Evolutionary conservation across 1,284 basidiomycete species (phyloP).

Genomic region (Malassezia brasiliensis): DNA sequence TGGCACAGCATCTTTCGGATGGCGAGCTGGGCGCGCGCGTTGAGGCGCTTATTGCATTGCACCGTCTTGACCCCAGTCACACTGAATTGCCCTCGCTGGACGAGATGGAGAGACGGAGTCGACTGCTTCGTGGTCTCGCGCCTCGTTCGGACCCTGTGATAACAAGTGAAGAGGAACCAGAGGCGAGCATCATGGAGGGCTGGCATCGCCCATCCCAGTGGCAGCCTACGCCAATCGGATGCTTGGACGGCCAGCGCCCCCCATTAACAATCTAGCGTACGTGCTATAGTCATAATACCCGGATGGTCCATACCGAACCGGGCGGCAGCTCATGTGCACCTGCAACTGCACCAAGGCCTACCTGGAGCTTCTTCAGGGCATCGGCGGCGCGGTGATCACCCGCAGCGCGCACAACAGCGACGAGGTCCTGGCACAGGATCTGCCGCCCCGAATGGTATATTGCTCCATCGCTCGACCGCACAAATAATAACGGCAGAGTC

Average conservation of each 20-base stretch:
- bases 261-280: background rate
- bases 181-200: background rate
- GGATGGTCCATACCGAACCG: slow-evolving; percentile 28
- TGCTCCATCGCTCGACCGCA: slow-evolving; percentile 37
- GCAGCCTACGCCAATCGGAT: slow-evolving; percentile 16
- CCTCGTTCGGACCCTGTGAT: background rate
- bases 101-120: slow-evolving; percentile 10
- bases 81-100: background rate
- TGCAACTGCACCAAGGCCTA: slow-evolving; percentile 25
- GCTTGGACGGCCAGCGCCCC: slow-evolving; percentile 3
- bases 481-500: slow-evolving; percentile 31
- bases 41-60: background rate
- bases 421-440: slow-evolving; percentile 31
- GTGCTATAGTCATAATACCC: slow-evolving; percentile 20
- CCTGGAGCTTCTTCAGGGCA: slow-evolving; percentile 27
- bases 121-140: background rate
- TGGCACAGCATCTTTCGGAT: background rate
- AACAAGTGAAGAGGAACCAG: background rate
- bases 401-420: slow-evolving; percentile 30
- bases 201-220: slow-evolving; percentile 1
- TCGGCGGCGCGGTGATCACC: slow-evolving; percentile 26
- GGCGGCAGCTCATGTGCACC: slow-evolving; percentile 17
- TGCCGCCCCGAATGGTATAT: slow-evolving; percentile 37
- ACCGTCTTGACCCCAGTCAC: background rate
- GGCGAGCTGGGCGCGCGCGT: background rate